Percentiles rank a stretch among this genome's conserved stretches.
phyloP scores from a whole-genome alignment of 371 early-diverging fungal genomes.

The Mortierella sp. region DNA sequence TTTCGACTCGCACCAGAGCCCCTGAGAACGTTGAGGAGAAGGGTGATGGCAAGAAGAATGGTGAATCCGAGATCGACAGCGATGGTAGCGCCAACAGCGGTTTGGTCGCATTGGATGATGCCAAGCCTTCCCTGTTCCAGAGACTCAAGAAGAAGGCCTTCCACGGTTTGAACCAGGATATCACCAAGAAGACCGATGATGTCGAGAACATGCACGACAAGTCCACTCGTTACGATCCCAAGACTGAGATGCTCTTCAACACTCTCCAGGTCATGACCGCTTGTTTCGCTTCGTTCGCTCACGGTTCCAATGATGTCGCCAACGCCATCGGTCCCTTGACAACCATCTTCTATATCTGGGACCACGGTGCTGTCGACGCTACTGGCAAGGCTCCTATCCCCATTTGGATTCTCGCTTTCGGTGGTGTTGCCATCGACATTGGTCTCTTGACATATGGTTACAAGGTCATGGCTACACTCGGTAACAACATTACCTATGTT shows the following conservation, averaged over 20 bases:
- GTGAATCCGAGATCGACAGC: slow-evolving; percentile 6
- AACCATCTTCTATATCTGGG: slow-evolving; percentile 78
- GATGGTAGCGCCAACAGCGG: slow-evolving; percentile 24
- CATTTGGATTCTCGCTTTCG: slow-evolving; percentile 82
- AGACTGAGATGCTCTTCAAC: slow-evolving; percentile 86
- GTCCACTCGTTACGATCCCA: slow-evolving; percentile 77
- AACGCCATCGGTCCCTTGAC: slow-evolving; percentile 89
- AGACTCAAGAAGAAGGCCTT: slow-evolving; percentile 33
- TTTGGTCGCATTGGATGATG: slow-evolving; percentile 26
- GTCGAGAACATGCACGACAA: slow-evolving; percentile 66
- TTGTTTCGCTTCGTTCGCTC: slow-evolving; percentile 88
- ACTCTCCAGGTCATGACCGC: slow-evolving; percentile 89
- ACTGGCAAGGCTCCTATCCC: slow-evolving; percentile 69
- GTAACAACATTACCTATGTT: slow-evolving; percentile 87
- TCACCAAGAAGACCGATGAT: slow-evolving; percentile 63
- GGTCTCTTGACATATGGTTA: slow-evolving; percentile 82
- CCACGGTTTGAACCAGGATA: slow-evolving; percentile 69
- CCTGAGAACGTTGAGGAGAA: slow-evolving; percentile 15
- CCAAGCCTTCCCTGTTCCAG: slow-evolving; percentile 14
- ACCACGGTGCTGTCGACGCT: slow-evolving; percentile 61
- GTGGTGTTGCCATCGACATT: slow-evolving; percentile 84
- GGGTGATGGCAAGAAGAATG: slow-evolving; percentile 5
- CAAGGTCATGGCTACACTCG: slow-evolving; percentile 78
- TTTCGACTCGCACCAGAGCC: slow-evolving; percentile 18
- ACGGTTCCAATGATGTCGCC: slow-evolving; percentile 92